Conservation (phyloP, 139 green algal genomes). For the Zygnema circumcarinatum region DNA sequence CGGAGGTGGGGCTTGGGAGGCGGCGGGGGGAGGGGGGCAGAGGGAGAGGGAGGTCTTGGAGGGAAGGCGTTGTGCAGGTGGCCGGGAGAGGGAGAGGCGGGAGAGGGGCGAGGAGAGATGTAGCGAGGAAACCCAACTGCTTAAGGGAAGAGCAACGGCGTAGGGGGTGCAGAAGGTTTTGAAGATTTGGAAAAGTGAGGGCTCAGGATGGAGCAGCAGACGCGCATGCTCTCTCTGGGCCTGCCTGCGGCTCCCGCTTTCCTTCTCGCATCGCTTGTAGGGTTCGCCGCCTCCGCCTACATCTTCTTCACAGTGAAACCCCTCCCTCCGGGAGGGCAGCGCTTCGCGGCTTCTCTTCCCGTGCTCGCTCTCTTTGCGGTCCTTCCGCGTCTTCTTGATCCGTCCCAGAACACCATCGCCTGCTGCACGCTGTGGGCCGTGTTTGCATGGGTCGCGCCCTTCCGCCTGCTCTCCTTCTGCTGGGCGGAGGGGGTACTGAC, state of each 20-base stretch:
- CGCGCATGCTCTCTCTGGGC: no score
- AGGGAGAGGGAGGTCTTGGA: no score
- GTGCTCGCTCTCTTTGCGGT: conserved; percentile 5
- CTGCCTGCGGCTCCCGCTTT: not conserved
- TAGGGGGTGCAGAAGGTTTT: no score
- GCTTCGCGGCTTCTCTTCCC: not conserved
- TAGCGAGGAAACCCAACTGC: no score
- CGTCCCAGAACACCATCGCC: not conserved
- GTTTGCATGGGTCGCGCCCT: not conserved
- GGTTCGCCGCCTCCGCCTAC: not conserved
- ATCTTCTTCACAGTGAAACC: not conserved
- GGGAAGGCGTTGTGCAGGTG: no score
- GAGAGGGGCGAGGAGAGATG: no score
- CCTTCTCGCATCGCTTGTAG: not conserved
- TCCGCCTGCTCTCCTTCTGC: conserved; percentile 11
- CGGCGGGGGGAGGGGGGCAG: no score
- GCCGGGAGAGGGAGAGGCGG: no score
- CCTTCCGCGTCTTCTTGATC: not conserved
- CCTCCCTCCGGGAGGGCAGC: not conserved
- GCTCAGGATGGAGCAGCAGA: no score
- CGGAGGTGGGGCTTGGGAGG: not conserved
- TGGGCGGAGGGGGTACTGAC: not conserved
- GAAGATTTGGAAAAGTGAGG: no score
- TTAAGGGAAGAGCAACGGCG: no score
- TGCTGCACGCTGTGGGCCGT: not conserved